A percentile compares a stretch with the other conserved stretches of the same genome.
These are phyloP conservation scores for Bassia scoparia DNA, from an alignment of 148 eudicot species.

Conservation along the genomic window DNA sequence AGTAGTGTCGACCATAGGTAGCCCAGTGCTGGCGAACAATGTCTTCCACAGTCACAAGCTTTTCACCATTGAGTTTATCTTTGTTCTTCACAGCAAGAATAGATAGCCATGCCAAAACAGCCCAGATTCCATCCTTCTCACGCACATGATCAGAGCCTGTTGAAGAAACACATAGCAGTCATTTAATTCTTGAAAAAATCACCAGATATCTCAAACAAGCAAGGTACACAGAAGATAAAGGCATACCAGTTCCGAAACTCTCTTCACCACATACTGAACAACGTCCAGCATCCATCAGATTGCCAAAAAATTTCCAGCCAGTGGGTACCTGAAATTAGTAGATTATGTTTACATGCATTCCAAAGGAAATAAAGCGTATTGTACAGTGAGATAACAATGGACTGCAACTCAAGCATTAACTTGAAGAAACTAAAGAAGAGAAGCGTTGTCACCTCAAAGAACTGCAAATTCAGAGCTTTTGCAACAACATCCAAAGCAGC, in stretches of 20 bases:
- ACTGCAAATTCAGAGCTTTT: conserved; percentile 67
- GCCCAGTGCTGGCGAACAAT: conserved; percentile 95
- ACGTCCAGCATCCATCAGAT: conserved; percentile 92
- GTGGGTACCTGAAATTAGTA: conserved; percentile 68
- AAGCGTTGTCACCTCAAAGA: conserved; percentile 66
- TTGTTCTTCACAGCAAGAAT: conserved; percentile 79
- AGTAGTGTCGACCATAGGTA: conserved; percentile 90
- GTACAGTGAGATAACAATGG: not conserved
- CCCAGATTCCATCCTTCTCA: conserved; percentile 98
- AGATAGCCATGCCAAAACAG: conserved; percentile 95
- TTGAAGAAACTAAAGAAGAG: not conserved
- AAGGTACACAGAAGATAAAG: conserved; percentile 5
- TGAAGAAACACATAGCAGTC: conserved; percentile 8
- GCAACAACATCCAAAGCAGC: conserved; percentile 99
- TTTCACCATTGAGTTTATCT: conserved; percentile 59
- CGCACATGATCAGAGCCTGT: conserved; percentile 94
- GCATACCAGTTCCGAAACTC: conserved; percentile 94
- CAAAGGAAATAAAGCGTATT: not conserved
- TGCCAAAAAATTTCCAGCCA: conserved; percentile 98
- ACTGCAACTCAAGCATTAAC: conserved; percentile 1
- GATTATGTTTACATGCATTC: not conserved
- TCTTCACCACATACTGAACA: conserved; percentile 98
- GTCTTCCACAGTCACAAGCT: conserved; percentile 90
- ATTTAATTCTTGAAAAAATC: not conserved
- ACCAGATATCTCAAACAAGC: not conserved